These are phyloP conservation scores for Aaosphaeria pasadenensis DNA, from an alignment of 2,329 filamentous ascomycete genomes.

Conservation along the genomic window DNA sequence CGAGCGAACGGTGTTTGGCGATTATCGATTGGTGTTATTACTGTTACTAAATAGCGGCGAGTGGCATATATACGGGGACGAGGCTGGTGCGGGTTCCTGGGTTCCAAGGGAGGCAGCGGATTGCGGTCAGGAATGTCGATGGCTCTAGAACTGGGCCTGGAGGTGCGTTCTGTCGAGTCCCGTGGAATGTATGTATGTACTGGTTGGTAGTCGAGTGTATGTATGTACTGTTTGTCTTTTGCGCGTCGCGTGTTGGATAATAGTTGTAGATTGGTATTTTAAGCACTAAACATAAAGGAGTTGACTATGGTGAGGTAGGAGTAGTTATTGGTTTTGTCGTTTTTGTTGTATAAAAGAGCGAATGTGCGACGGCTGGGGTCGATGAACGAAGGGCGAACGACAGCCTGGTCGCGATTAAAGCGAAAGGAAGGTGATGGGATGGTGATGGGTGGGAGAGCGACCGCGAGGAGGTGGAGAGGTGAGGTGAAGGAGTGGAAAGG, in stretches of 20 bases:
- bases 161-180: conserved; percentile 9
- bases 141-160: conserved; percentile 5
- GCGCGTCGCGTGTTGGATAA: background rate
- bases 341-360: conserved; percentile 21
- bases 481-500: conserved; percentile 1
- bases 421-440: conserved; percentile 6
- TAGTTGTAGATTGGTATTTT: conserved; percentile 1
- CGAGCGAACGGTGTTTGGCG: conserved; percentile 6
- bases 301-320: background rate
- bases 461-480: conserved; percentile 6
- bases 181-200: conserved; percentile 22
- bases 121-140: conserved; percentile 28
- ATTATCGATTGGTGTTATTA: conserved; percentile 13
- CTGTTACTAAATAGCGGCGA: conserved; percentile 6
- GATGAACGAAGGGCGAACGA: conserved; percentile 39
- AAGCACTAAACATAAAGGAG: background rate
- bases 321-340: background rate
- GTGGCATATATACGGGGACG: conserved; percentile 19
- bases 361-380: conserved; percentile 31
- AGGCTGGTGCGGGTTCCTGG: conserved; percentile 2
- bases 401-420: conserved; percentile 35
- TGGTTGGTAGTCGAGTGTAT: background rate
- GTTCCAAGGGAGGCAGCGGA: conserved; percentile 18
- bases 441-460: conserved; percentile 12
- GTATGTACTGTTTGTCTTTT: no score